Percentiles rank a stretch among this genome's conserved stretches.
These are phyloP conservation scores for Letharia lupina DNA, from an alignment of 495 filamentous ascomycete genomes.

Conservation along the genomic window DNA sequence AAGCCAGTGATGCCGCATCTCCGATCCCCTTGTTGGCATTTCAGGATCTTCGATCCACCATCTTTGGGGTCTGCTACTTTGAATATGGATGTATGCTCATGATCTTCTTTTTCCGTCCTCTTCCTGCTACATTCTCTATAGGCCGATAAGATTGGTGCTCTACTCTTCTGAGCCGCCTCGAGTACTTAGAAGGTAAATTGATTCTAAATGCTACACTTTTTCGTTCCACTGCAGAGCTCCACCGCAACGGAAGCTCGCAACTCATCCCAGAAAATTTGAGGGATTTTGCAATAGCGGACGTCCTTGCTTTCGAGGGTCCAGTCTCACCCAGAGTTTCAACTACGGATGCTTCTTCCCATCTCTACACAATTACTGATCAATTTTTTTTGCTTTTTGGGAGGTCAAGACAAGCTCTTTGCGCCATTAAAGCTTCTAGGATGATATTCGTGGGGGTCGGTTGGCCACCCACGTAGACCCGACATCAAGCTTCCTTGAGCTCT, in stretches of 20 bases:
- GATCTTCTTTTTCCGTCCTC: not conserved
- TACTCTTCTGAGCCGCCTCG: not conserved
- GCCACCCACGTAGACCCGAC: not conserved
- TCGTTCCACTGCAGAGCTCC: not conserved
- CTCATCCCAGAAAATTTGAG: not conserved
- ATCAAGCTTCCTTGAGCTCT: not conserved
- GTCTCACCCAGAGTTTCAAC: not conserved
- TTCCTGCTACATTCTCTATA: not conserved
- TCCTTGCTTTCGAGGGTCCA: not conserved
- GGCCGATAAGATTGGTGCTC: not conserved
- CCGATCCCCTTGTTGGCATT: not conserved
- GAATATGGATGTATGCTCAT: not conserved
- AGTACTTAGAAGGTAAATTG: not conserved
- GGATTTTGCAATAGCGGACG: not conserved
- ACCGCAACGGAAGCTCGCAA: not conserved
- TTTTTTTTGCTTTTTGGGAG: not conserved
- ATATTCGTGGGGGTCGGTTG: not conserved
- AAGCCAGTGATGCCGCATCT: not conserved
- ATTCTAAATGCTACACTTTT: not conserved
- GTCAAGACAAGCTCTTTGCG: slow-evolving; percentile 6
- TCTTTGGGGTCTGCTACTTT: not conserved
- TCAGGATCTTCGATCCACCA: not conserved
- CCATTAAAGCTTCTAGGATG: slow-evolving; percentile 1
- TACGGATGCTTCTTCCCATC: not conserved
- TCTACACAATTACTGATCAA: not conserved